Base-by-base conservation (phyloP, 106 monocot genomes). In the Agapanthus africanus region DNA sequence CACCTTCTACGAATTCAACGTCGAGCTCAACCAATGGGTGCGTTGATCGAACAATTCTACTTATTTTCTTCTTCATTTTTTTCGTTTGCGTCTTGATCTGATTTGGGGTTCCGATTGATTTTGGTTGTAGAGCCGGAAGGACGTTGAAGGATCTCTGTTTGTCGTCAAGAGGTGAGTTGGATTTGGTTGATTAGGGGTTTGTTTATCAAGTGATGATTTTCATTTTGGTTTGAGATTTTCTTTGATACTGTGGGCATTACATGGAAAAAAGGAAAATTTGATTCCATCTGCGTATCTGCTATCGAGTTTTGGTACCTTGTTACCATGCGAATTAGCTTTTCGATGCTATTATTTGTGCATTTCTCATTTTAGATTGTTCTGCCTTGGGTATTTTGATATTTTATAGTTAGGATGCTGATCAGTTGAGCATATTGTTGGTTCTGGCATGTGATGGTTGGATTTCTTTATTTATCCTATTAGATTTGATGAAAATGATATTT, bases 121-220 rank as follows among this genome's bases (percentile, higher is more conserved):
- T 54, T 30, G n/a, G n/a, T 37, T 61, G 65, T 63, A 93, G 93
- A 90, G 93, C 59, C 93, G 93, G 6, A 90, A 87, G 80, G 93
- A 93, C 41, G 93, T 93, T 7, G 93, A 93, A 73, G 93, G 93
- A 66, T 90, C 93, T 30, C 87, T 93, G 18, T 93, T 93, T 59
- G 90, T 93, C 38, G 90, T 93, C 26, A 93, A 93, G 73, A 90
- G 93, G 93, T 93, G 49, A 84, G 57, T 42, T 9, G 35, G 67
- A 71, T 59, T 79, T 14, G 16, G 23, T n/a, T 13, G n/a, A 18
- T 30, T 67, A 40, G 64, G 37, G 39, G 38, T 65, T 65, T 40
- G 64, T 15, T 65, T 28, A 11, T 59, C 27, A 14, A 7, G 1
- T 25, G 56, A 28, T 56, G 27, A 4, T 56, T 26, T 56, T 56